These are phyloP conservation scores for Cryptococcus sp. DNA, from an alignment of 1,284 basidiomycete species.

Conservation along the genomic window DNA sequence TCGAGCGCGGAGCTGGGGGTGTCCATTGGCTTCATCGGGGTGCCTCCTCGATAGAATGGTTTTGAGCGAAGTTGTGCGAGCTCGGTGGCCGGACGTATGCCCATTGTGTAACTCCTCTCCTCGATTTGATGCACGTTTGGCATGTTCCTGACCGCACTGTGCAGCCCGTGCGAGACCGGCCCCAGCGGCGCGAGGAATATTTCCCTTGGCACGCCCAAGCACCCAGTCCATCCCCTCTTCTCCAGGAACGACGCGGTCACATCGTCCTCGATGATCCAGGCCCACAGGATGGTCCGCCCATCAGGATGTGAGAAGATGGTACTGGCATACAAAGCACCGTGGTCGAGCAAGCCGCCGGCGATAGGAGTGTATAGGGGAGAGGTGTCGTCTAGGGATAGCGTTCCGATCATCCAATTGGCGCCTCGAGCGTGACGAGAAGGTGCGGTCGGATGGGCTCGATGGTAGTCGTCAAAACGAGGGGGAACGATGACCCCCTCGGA, in stretches of 20 bases:
- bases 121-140: neutral
- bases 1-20: constrained; percentile 6
- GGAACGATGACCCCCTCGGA: too few species aligned
- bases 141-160: neutral
- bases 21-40: too few species aligned
- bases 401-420: too few species aligned
- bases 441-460: too few species aligned
- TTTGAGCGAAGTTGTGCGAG: neutral
- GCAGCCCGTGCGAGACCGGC: neutral
- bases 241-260: constrained; percentile 6
- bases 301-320: constrained; percentile 9
- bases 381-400: too few species aligned
- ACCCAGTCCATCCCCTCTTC: constrained; percentile 16
- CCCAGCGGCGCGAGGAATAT: constrained; percentile 11
- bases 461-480: too few species aligned
- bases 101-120: constrained; percentile 7
- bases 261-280: constrained; percentile 21
- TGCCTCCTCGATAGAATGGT: too few species aligned
- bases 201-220: constrained; percentile 18
- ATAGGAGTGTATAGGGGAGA: too few species aligned
- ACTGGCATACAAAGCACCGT: constrained; percentile 15
- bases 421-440: too few species aligned
- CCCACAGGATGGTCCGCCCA: constrained; percentile 11
- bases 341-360: constrained; percentile 10
- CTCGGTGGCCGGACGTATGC: constrained; percentile 11